These are phyloP conservation scores for Phytophthora cryptogea DNA, from an alignment of 352 stramenopile genomes.

Conservation along the genomic window DNA sequence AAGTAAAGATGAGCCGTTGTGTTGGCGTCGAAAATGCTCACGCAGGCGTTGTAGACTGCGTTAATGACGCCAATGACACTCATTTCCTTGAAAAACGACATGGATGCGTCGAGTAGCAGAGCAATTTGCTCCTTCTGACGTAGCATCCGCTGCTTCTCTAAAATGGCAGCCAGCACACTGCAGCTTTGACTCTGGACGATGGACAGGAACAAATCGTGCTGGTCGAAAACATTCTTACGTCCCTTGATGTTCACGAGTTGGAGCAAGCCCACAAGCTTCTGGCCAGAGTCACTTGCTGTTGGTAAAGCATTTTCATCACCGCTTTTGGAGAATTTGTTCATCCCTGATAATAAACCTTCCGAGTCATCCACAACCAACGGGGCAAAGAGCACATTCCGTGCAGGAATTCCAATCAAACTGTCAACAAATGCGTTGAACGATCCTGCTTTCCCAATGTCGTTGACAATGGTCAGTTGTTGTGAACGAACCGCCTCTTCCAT, in stretches of 20 bases:
- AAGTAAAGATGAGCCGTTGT: conserved; percentile 69
- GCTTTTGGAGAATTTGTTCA: conserved; percentile 20
- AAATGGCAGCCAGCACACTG: conserved; percentile 67
- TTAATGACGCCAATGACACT: conserved; percentile 79
- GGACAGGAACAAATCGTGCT: conserved; percentile 75
- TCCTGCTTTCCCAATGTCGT: conserved; percentile 41
- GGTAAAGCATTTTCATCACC: conserved; percentile 1
- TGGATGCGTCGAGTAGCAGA: conserved; percentile 66
- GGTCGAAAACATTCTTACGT: conserved; percentile 63
- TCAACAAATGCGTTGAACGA: conserved; percentile 75
- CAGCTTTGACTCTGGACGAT: conserved; percentile 73
- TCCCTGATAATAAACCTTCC: conserved; percentile 13
- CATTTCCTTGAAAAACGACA: conserved; percentile 86
- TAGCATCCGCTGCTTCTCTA: conserved; percentile 70
- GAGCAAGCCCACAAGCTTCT: conserved; percentile 65
- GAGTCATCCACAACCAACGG: conserved; percentile 61
- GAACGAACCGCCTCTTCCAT: conserved; percentile 52
- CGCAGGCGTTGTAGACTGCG: conserved; percentile 77
- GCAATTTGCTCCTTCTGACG: conserved; percentile 70
- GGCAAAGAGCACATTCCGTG: conserved; percentile 65
- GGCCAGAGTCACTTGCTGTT: conserved; percentile 12
- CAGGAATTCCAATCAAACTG: conserved; percentile 55
- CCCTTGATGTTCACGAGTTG: conserved; percentile 78
- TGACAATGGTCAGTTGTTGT: conserved; percentile 67
- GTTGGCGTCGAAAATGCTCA: conserved; percentile 64